Evolutionary conservation across 1,139 yeast species (phyloP).

Genomic region (Sugiyamaella paludigena): DNA sequence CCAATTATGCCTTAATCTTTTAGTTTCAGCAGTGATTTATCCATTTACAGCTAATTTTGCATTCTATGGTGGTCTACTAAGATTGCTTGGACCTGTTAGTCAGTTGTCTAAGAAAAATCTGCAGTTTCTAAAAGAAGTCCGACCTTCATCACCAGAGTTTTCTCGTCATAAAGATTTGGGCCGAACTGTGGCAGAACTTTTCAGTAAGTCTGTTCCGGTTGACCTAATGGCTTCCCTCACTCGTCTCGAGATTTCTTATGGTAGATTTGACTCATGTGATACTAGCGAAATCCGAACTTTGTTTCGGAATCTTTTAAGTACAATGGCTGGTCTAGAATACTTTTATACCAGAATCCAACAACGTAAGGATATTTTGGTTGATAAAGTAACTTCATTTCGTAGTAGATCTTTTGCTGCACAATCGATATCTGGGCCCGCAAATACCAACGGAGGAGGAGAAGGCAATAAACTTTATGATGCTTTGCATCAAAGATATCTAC

Average conservation of each 20-base stretch:
- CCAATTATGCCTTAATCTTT: conserved; percentile 26
- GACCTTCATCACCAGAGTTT: conserved; percentile 24
- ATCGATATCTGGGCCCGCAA: not conserved
- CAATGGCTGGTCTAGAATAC: conserved; percentile 20
- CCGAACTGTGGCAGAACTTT: conserved; percentile 13
- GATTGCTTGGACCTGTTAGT: conserved; percentile 18
- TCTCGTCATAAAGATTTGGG: conserved; percentile 14
- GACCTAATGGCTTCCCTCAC: conserved; percentile 27
- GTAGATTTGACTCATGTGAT: conserved; percentile 27
- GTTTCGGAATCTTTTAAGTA: conserved; percentile 18
- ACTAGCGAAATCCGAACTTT: conserved; percentile 21
- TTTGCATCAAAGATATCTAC: conserved; percentile 21
- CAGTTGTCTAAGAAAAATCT: conserved; percentile 20
- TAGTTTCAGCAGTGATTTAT: conserved; percentile 25
- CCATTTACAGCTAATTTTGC: conserved; percentile 32
- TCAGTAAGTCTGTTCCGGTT: conserved; percentile 17
- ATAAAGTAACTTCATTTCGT: conserved; percentile 13
- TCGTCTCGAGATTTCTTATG: conserved; percentile 26
- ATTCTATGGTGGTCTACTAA: conserved; percentile 21
- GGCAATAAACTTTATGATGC: conserved; percentile 15
- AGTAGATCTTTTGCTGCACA: conserved; percentile 5
- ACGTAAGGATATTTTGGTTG: conserved; percentile 16
- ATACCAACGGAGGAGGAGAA: not conserved
- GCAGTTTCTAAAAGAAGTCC: conserved; percentile 13
- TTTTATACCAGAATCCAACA: conserved; percentile 23